A percentile compares a stretch with the other conserved stretches of the same genome.
phyloP scores from a whole-genome alignment of 352 stramenopile genomes.

The Globisporangium lucens region DNA sequence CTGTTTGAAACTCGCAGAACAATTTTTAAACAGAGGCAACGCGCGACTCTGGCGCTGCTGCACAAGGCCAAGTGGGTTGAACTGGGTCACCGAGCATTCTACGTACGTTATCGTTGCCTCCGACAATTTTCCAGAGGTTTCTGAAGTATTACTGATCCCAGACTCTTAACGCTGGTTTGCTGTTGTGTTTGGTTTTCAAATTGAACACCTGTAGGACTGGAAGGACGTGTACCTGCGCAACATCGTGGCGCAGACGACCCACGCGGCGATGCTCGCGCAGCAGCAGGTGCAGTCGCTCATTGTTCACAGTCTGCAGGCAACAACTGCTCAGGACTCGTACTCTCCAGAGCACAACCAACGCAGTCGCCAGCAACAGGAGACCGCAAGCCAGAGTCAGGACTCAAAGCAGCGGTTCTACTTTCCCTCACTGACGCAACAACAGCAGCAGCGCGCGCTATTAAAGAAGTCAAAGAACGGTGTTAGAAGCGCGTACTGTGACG shows the following conservation, averaged over 20 bases:
- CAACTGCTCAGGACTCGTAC: background rate
- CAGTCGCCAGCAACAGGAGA: background rate
- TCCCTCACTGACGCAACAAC: conserved; percentile 9
- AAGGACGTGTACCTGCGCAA: conserved; percentile 51
- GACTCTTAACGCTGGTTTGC: background rate
- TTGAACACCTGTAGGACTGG: conserved; percentile 28
- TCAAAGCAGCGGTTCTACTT: conserved; percentile 12
- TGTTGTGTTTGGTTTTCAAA: background rate
- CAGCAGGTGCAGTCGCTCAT: conserved; percentile 10
- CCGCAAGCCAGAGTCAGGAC: background rate
- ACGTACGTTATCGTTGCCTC: conserved; percentile 7
- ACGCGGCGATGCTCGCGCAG: conserved; percentile 57
- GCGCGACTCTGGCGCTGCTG: conserved; percentile 14
- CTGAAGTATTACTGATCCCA: background rate
- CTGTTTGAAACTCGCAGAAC: conserved; percentile 2
- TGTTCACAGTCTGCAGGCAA: background rate
- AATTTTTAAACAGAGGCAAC: conserved; percentile 16
- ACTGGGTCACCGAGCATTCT: conserved; percentile 23
- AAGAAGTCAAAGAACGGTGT: background rate
- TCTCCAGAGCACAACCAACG: background rate
- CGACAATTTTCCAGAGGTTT: background rate
- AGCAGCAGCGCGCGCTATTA: conserved; percentile 6
- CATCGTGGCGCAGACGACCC: conserved; percentile 53
- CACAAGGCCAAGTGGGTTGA: conserved; percentile 10
- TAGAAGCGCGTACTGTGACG: too few species aligned